Conservation (phyloP, 1,284 basidiomycete species). For the Mrakiaceae sp. region DNA sequence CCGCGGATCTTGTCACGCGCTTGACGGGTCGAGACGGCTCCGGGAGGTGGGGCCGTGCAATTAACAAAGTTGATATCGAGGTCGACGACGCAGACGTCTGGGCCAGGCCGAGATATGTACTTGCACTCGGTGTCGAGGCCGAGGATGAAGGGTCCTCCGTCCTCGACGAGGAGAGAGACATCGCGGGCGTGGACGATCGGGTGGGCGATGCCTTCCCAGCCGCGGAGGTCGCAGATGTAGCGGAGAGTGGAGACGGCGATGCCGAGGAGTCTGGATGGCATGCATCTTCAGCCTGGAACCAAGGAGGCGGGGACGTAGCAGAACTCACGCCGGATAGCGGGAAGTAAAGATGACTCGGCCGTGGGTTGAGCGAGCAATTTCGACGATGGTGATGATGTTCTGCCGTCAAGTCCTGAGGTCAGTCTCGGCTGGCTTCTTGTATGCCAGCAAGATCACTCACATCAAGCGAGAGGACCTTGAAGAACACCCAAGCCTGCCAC, state of each 20-base stretch:
- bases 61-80: slow-evolving; percentile 84
- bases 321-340: slow-evolving; percentile 63
- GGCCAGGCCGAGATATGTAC: slow-evolving; percentile 57
- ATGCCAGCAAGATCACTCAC: neutral
- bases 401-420: neutral
- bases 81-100: slow-evolving; percentile 83
- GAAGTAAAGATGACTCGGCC: slow-evolving; percentile 85
- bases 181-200: slow-evolving; percentile 64
- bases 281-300: neutral
- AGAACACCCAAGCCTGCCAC: slow-evolving; percentile 94
- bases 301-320: neutral
- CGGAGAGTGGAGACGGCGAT: slow-evolving; percentile 53
- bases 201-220: slow-evolving; percentile 82
- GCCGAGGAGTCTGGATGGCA: neutral
- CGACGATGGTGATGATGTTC: slow-evolving; percentile 84
- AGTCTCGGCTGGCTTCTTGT: no score
- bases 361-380: slow-evolving; percentile 89
- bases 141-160: slow-evolving; percentile 76
- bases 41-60: slow-evolving; percentile 65
- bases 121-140: slow-evolving; percentile 77
- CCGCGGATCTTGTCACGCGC: slow-evolving; percentile 74
- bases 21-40: slow-evolving; percentile 66
- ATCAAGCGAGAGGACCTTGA: slow-evolving; percentile 86
- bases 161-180: slow-evolving; percentile 34
- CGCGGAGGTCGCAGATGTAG: slow-evolving; percentile 84